A percentile compares a stretch with the other conserved stretches of the same genome.
Conservation (phyloP, 1,284 basidiomycete species). For the Rugosomyces carneus region DNA sequence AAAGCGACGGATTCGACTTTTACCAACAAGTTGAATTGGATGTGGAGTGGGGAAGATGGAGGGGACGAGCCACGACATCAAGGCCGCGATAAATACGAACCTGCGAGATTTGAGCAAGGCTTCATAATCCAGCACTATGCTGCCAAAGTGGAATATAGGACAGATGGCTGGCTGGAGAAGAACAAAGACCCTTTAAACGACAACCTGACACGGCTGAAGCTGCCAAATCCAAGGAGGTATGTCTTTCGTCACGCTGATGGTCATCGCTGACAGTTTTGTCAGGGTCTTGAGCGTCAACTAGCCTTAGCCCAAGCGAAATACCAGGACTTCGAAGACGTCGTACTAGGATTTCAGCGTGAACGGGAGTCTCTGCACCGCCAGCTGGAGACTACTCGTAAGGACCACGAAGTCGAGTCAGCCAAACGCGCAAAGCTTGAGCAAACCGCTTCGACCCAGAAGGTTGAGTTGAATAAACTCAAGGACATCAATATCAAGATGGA, state of each 20-base stretch:
- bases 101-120: constrained; percentile 87
- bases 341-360: constrained; percentile 80
- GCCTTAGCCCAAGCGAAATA: constrained; percentile 68
- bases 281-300: constrained; percentile 77
- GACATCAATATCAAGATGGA: constrained; percentile 73
- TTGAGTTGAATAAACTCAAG: constrained; percentile 63
- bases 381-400: constrained; percentile 59
- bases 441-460: constrained; percentile 54
- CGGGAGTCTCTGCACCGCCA: constrained; percentile 71
- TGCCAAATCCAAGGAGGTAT: constrained; percentile 66
- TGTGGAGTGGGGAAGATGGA: constrained; percentile 53
- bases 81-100: constrained; percentile 79
- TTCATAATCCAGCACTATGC: constrained; percentile 98
- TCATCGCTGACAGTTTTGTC: constrained; percentile 8
- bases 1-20: constrained; percentile 95
- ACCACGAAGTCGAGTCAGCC: constrained; percentile 62
- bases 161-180: constrained; percentile 97
- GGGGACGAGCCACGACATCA: constrained; percentile 57
- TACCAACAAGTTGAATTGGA: constrained; percentile 82
- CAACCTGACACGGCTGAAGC: constrained; percentile 80
- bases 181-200: constrained; percentile 99
- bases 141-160: constrained; percentile 94
- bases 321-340: constrained; percentile 82
- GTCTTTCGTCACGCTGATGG: constrained; percentile 15
- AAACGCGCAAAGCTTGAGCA: constrained; percentile 76